Percentiles rank a stretch among this genome's conserved stretches.
These are phyloP conservation scores for Dichomitus squalens DNA, from an alignment of 1,284 basidiomycete species.

Conservation along the genomic window DNA sequence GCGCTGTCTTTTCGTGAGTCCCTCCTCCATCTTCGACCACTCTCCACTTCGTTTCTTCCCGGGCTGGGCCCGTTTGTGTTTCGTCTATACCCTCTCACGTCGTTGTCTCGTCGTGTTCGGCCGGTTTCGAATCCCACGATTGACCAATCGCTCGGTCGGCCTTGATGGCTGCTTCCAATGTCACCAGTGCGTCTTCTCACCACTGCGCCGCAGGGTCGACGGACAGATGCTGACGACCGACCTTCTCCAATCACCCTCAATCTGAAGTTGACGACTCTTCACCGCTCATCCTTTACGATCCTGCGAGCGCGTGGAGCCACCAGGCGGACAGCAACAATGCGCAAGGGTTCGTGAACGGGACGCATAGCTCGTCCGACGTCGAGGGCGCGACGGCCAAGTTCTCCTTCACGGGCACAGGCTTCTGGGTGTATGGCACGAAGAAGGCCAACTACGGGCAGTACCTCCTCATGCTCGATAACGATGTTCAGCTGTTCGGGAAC, in stretches of 20 bases:
- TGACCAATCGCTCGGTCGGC: conserved; percentile 11
- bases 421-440: conserved; percentile 51
- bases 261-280: conserved; percentile 36
- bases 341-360: conserved; percentile 24
- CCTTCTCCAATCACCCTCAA: conserved; percentile 6
- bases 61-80: conserved; percentile 29
- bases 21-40: no score
- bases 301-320: conserved; percentile 30
- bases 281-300: conserved; percentile 33
- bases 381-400: conserved; percentile 30
- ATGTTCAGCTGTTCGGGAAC: conserved; percentile 37
- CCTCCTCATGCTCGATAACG: conserved; percentile 47
- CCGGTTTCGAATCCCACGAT: conserved; percentile 4
- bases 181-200: conserved; percentile 28
- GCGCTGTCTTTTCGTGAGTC: no score
- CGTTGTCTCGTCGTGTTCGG: conserved; percentile 17
- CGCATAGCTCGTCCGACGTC: conserved; percentile 27
- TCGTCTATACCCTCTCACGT: conserved; percentile 15
- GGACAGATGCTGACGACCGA: background rate
- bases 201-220: background rate
- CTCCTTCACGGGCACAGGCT: conserved; percentile 49
- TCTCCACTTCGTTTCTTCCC: conserved; percentile 25
- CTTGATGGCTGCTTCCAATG: conserved; percentile 39
- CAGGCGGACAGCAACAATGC: conserved; percentile 21
- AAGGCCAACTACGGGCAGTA: conserved; percentile 52